Evolutionary conservation across 768 basidiomycete genomes (phyloP).

Genomic region (Lepiota venenata): DNA sequence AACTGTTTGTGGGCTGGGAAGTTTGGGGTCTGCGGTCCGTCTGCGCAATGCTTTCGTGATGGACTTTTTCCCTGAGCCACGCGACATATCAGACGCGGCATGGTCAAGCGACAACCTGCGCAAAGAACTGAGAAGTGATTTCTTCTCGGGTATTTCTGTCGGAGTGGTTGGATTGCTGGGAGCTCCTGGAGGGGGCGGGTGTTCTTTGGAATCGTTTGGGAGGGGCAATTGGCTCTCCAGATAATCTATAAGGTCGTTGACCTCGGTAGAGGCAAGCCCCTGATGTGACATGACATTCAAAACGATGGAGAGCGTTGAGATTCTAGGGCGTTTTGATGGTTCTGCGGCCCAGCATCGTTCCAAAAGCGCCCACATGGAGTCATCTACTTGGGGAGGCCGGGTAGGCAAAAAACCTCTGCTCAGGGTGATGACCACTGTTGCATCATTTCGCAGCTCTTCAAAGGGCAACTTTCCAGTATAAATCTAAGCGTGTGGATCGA

Average conservation of each 20-base stretch:
- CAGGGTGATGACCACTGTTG: slow-evolving; percentile 12
- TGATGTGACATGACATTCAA: neutral
- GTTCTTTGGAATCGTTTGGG: neutral
- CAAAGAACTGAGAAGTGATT: neutral
- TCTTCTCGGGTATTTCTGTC: neutral
- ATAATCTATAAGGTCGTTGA: neutral
- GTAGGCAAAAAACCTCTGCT: slow-evolving; percentile 1
- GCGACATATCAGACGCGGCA: neutral
- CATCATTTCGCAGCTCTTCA: slow-evolving; percentile 12
- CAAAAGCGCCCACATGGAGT: slow-evolving; percentile 11
- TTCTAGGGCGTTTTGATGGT: slow-evolving; percentile 10
- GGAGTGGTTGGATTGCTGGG: neutral
- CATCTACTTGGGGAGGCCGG: slow-evolving; percentile 7
- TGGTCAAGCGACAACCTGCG: neutral
- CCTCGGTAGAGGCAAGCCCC: neutral
- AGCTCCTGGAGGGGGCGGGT: neutral
- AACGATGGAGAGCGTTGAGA: neutral
- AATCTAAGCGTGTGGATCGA: slow-evolving; percentile 5
- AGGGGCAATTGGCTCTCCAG: neutral
- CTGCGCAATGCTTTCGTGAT: neutral
- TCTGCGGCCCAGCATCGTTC: slow-evolving; percentile 8
- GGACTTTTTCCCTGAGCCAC: neutral
- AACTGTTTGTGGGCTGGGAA: neutral
- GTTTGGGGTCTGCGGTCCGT: neutral
- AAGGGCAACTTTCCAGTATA: slow-evolving; percentile 14